Base-by-base conservation (phyloP, 1,284 basidiomycete species). In the Tilletia setariae region DNA sequence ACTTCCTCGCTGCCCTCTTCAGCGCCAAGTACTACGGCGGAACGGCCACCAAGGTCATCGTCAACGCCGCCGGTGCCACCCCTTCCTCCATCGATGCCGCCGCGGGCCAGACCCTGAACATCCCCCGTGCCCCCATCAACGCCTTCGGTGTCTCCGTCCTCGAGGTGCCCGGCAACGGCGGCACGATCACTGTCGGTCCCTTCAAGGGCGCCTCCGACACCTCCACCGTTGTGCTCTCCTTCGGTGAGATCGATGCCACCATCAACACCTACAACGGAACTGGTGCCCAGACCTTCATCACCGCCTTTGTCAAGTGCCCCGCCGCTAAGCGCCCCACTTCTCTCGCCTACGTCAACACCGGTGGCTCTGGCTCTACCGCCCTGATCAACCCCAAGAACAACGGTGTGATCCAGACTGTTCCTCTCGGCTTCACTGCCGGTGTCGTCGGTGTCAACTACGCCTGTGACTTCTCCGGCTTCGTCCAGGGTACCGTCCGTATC, bases 91-190 rank as follows among this genome's bases (percentile, higher is more conserved):
- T 63, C 28, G 62, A 43, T 8, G 62, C 21, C 40, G 40, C 62
- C 62, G 23, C 16, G 62, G 43, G 62, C 21, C 19, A 19, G 19
- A 28, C 11, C 43, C 40, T 43, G 15, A 42, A 21, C 42, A 46
- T 44, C 62, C 62, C 40, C 40, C 11, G 3, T 25, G 32, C 62
- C n/a, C 0, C 43, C 35, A 9, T 43, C 21, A 43, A 46, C 62
- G 23, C 43, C 42, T 28, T 35, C 30, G 56, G 56, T 40, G 32
- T 61, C 28, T 61, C 56, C 56, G 28, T 61, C 28, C 56, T 61
- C 56, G 56, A 61, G 56, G 56, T 61, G 11, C 56, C 56, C 32
- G 56, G 56, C 30, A 61, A 61, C 56, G 43, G 42, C 9, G 6
- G 23, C 3, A 28, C 43, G 40, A n/a, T 63, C 62, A 63, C 19